These are phyloP conservation scores for grape (Vitis vinifera) DNA, from an alignment of 164 flowering plant species.

Conservation along the genomic window ASM3070453v1 NC_081815.1:423501-424000, in stretches of 20 bases:
- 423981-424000: too few species aligned
- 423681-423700: conserved; percentile 95
- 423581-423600: neutral
- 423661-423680: conserved; percentile 92
- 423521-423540: neutral
- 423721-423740: conserved; percentile 70
- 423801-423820: neutral
- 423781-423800: neutral
- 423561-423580: neutral
- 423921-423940: neutral
- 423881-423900: conserved; percentile 49
- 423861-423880: conserved; percentile 68
- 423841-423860: conserved; percentile 37
- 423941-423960: neutral
- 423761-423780: neutral
- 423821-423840: neutral
- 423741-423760: conserved; percentile 61
- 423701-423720: conserved; percentile 95
- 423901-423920: conserved; percentile 13
- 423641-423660: conserved; percentile 82
- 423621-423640: conserved; percentile 97
- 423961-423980: neutral
- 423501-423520: conserved; percentile 38
- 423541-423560: neutral
- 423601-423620: conserved; percentile 54